Conservation (phyloP, 2,329 filamentous ascomycete species). For the Apiospora rasikravindrae region DNA sequence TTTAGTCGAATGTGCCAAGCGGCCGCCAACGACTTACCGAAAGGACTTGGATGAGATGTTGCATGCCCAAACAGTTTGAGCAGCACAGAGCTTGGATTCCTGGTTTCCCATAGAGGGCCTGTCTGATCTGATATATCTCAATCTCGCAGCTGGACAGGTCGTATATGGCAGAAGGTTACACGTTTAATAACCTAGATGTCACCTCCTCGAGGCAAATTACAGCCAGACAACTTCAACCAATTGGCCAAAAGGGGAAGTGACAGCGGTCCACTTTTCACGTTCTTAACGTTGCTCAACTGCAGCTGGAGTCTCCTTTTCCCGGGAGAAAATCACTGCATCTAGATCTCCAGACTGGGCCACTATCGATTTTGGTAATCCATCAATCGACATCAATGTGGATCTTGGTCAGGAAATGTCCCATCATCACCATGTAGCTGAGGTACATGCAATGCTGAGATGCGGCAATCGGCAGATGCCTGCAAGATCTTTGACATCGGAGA, state of each 20-base stretch:
- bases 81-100: background rate
- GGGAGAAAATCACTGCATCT: constrained; percentile 2
- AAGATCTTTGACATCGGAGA: background rate
- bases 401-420: no score
- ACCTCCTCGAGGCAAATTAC: constrained; percentile 20
- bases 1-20: background rate
- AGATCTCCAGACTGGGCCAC: background rate
- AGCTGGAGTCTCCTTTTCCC: background rate
- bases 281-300: constrained; percentile 19
- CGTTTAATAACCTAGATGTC: constrained; percentile 10
- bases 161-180: background rate
- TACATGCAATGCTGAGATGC: background rate
- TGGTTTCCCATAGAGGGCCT: constrained; percentile 1
- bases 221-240: constrained; percentile 12
- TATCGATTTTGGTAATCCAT: background rate
- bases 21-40: constrained; percentile 4
- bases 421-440: background rate
- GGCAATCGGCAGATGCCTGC: background rate
- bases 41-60: background rate
- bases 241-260: constrained; percentile 11
- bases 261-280: background rate
- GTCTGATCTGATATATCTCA: background rate
- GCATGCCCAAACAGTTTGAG: background rate
- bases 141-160: background rate
- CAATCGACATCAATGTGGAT: background rate